These are phyloP conservation scores for Lyophyllum decastes DNA, from an alignment of 768 basidiomycete species.

Conservation along the genomic window DNA sequence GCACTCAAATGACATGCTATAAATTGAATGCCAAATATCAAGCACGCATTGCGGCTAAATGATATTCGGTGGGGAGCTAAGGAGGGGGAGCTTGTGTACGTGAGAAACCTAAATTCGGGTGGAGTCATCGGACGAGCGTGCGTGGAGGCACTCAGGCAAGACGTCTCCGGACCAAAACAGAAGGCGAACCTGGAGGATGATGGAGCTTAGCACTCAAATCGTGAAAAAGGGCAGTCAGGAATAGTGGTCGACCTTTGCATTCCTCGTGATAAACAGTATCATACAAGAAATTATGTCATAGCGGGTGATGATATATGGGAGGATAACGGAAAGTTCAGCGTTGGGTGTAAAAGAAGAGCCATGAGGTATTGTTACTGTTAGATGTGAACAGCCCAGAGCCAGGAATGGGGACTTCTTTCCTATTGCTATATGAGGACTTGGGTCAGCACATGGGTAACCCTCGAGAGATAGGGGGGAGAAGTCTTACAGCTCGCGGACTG, in stretches of 20 bases:
- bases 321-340: not conserved
- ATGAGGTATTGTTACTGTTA: not conserved
- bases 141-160: no score
- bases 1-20: no score
- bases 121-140: no score
- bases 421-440: conserved; percentile 14
- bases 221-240: no score
- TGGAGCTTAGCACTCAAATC: no score
- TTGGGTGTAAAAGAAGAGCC: conserved; percentile 8
- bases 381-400: conserved; percentile 24
- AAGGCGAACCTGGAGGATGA: no score
- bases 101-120: no score
- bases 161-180: no score
- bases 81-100: no score
- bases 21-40: no score
- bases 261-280: not conserved
- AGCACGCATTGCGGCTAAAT: no score
- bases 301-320: not conserved
- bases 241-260: not conserved
- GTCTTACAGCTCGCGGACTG: conserved; percentile 64
- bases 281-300: not conserved
- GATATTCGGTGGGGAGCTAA: no score
- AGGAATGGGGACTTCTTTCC: conserved; percentile 30
- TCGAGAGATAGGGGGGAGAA: not conserved
- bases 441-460: not conserved